Percentiles rank a stretch among this genome's conserved stretches.
Evolutionary conservation across 352 stramenopile species (phyloP).

Genomic region (Pythium angustatum): DNA sequence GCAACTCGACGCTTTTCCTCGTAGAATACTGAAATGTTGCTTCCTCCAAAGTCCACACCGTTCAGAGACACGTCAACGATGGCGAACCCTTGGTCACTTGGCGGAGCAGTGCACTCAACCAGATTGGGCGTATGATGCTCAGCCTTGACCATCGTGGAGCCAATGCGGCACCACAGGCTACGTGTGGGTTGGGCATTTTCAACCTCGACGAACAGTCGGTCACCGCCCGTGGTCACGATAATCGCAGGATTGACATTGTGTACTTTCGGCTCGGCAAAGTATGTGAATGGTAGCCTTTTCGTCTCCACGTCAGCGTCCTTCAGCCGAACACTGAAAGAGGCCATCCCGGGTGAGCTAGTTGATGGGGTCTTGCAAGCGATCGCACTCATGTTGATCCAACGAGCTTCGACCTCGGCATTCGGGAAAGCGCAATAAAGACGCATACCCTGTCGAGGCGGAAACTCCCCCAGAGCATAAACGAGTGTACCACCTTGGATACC

Average conservation of each 20-base stretch:
- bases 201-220: constrained; percentile 3
- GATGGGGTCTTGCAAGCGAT: constrained; percentile 1
- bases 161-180: constrained; percentile 15
- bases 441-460: background rate
- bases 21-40: constrained; percentile 8
- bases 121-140: background rate
- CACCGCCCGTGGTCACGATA: constrained; percentile 3
- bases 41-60: constrained; percentile 19
- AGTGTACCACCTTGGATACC: constrained; percentile 1
- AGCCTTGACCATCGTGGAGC: background rate
- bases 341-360: too few species aligned
- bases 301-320: background rate
- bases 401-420: background rate
- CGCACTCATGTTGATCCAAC: background rate
- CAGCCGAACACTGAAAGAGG: background rate
- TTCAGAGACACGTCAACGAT: constrained; percentile 24
- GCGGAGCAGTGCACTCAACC: constrained; percentile 13
- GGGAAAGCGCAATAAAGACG: constrained; percentile 3
- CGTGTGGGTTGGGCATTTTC: background rate
- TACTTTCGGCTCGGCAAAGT: constrained; percentile 1
- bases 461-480: constrained; percentile 3
- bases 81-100: constrained; percentile 17
- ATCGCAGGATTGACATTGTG: background rate
- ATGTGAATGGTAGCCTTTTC: background rate
- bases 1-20: constrained; percentile 16